phyloP scores from a whole-genome alignment of 1,139 yeast species.

The Hyphopichia wangnamkhiaoensis region DNA sequence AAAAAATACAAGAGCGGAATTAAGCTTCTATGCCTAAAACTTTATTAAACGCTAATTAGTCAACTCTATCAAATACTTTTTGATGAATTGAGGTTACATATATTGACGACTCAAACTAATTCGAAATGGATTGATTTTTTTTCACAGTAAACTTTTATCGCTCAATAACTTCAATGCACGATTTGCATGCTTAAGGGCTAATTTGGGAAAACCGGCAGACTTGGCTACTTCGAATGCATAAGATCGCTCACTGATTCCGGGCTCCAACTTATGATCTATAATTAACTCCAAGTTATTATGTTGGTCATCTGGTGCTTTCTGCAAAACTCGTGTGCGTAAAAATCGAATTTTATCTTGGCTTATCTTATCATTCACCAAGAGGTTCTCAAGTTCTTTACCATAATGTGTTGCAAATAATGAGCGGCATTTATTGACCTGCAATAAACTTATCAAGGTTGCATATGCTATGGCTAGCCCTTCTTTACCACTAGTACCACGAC shows the following conservation, averaged over 20 bases:
- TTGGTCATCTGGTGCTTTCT: constrained; percentile 14
- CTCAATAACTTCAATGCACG: constrained; percentile 28
- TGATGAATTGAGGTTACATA: no score
- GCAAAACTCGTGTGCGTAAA: constrained; percentile 50
- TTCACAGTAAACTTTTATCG: no score
- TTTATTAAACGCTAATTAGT: not conserved
- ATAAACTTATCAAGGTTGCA: constrained; percentile 67
- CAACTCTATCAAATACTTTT: no score
- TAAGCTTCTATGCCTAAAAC: not conserved
- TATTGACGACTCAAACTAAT: no score
- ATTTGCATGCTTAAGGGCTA: constrained; percentile 55
- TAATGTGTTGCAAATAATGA: constrained; percentile 93
- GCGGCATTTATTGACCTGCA: constrained; percentile 61
- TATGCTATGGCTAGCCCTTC: constrained; percentile 93
- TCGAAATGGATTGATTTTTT: no score
- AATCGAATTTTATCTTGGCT: constrained; percentile 41
- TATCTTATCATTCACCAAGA: constrained; percentile 24
- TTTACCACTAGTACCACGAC: constrained; percentile 87
- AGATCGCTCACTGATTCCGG: constrained; percentile 76
- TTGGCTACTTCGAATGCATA: constrained; percentile 86
- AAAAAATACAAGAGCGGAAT: no score
- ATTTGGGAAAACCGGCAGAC: constrained; percentile 77
- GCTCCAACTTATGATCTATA: constrained; percentile 64
- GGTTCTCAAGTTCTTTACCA: constrained; percentile 61
- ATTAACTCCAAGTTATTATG: constrained; percentile 21